phyloP scores from a whole-genome alignment of 139 green algal species.

The Coelastrella sp. region DNA sequence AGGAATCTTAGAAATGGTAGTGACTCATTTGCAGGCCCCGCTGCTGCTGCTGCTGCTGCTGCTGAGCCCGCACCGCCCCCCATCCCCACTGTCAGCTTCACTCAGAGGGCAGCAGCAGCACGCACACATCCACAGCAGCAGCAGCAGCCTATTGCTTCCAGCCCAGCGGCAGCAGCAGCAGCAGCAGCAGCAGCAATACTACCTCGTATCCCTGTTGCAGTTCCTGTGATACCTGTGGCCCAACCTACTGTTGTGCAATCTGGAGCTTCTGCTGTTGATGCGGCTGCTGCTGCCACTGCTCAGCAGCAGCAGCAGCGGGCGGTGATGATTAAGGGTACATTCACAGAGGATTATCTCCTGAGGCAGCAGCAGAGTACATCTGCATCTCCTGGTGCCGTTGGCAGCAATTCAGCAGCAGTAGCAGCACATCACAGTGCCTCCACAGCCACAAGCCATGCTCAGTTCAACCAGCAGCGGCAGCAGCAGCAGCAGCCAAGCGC shows the following conservation, averaged over 20 bases:
- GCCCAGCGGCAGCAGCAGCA: not conserved
- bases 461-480: slow-evolving; percentile 2
- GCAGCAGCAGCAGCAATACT: slow-evolving; percentile 1
- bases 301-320: not conserved
- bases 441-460: not conserved
- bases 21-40: not conserved
- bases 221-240: not conserved
- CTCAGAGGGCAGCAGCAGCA: not conserved
- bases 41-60: not conserved
- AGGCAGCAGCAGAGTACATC: slow-evolving; percentile 7
- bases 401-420: slow-evolving; percentile 19
- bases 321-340: not conserved
- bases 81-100: slow-evolving; percentile 15
- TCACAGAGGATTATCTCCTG: not conserved
- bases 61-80: not conserved
- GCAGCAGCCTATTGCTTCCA: not conserved
- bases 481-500: not conserved
- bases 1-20: too few species aligned
- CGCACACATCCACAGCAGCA: not conserved
- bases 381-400: not conserved
- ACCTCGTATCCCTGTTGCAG: not conserved
- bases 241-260: not conserved
- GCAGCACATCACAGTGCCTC: not conserved
- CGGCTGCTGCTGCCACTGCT: not conserved
- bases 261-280: not conserved